Evolutionary conservation across 805 yeast genomes (phyloP), one percentile per base, ranked within the genome.

Genomic region (Lipomyces yamanashiensis): DNA sequence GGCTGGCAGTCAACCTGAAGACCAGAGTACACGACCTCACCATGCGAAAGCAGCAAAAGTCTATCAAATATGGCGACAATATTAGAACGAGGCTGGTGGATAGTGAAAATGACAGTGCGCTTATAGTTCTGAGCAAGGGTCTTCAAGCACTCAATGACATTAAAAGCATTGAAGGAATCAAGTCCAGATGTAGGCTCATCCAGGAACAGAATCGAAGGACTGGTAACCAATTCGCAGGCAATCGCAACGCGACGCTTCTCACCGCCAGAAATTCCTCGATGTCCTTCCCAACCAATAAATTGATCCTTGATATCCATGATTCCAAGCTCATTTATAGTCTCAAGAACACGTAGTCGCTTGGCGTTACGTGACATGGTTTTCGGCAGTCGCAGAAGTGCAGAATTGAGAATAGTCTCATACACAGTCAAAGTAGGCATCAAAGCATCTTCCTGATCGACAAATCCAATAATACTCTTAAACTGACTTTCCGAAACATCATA

Each of bases 171-270:
- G 74, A 85, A 93, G 7, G 98, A 87, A 75, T 95, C 99, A 63
- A 95, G 80, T 0, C 99, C 99, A 0, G 97, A 90, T 0, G 99
- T 92, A 33, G 97, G 97, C 74, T 92, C 97, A 76, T 92, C 97
- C 59, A 92, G 77, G 70, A 92, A 89, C 59, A 92, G 75, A 49
- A 92, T 85, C 0, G 92, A 83, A 0, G 97, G 97, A 1, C 92
- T 87, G 0, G 97, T 92, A 1, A 92, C 97, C 48, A 92, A 79
- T 73, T 92, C 97, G 75, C 97, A 91, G 0, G 97, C 97, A 74
- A 92, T 92, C 0, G 96, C 92, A 7, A 92, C 97, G 71, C 97
- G 82, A 71, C 96, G 80, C 74, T 91, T 90, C 71, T 92, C 97
- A 68, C 97, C 97, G 17, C 97, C 97, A 17, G 95, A 88, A 13